Evolutionary conservation across 352 stramenopile species (phyloP).

Genomic region (Globisporangium nunn): DNA sequence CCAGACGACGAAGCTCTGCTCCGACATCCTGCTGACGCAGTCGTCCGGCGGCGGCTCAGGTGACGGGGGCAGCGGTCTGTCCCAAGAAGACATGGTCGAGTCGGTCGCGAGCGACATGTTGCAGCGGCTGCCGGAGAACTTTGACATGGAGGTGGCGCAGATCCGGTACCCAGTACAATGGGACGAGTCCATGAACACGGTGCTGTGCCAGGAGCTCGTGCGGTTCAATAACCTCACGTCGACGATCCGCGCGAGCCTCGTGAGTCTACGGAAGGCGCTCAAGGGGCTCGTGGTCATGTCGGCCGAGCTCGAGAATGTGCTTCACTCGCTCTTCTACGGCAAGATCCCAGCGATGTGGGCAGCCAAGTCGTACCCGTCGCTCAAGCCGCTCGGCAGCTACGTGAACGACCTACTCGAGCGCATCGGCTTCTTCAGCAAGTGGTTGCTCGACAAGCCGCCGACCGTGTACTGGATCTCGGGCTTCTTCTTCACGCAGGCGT

Average conservation of each 20-base stretch:
- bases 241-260: conserved; percentile 82
- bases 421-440: conserved; percentile 87
- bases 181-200: conserved; percentile 93
- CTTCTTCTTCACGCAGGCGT: conserved; percentile 96
- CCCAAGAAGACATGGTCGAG: conserved; percentile 88
- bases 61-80: conserved; percentile 42
- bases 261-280: conserved; percentile 85
- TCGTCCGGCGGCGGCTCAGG: conserved; percentile 49
- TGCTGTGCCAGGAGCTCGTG: conserved; percentile 90
- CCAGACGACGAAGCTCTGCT: conserved; percentile 91
- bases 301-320: conserved; percentile 89
- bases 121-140: conserved; percentile 80
- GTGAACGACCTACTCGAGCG: conserved; percentile 88
- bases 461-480: conserved; percentile 92
- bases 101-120: conserved; percentile 85
- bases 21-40: conserved; percentile 89
- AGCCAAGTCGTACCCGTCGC: conserved; percentile 87
- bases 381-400: conserved; percentile 90
- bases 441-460: conserved; percentile 84
- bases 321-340: conserved; percentile 88
- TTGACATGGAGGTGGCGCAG: conserved; percentile 91
- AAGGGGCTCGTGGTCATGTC: conserved; percentile 94
- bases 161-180: conserved; percentile 89
- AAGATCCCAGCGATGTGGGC: conserved; percentile 90
- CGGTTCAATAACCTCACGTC: conserved; percentile 91